phyloP scores from a whole-genome alignment of 768 basidiomycete genomes.

The Boletus rubescentipes region DNA sequence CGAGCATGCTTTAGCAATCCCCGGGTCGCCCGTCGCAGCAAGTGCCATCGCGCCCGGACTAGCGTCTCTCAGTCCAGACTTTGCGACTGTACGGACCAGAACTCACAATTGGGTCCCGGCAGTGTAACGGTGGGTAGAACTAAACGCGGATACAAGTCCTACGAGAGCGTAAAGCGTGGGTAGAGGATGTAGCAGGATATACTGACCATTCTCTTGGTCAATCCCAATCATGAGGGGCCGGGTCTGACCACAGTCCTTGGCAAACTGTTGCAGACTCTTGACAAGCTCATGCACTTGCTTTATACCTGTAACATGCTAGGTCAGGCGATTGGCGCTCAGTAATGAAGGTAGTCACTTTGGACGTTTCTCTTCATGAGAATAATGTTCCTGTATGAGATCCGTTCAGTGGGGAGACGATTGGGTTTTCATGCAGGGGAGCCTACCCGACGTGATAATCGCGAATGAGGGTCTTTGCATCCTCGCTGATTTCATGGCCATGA shows the following conservation, averaged over 20 bases:
- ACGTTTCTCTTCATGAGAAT: constrained; percentile 73
- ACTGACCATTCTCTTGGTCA: constrained; percentile 72
- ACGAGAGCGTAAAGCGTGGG: not conserved
- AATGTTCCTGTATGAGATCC: constrained; percentile 40
- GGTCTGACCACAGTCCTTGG: constrained; percentile 55
- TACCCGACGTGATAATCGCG: constrained; percentile 61
- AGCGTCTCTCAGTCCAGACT: not conserved
- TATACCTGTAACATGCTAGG: constrained; percentile 39
- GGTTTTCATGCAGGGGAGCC: constrained; percentile 3
- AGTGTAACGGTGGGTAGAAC: constrained; percentile 35
- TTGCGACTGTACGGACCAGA: not conserved
- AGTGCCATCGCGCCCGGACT: constrained; percentile 78
- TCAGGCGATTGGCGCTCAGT: not conserved
- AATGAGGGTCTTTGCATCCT: constrained; percentile 56
- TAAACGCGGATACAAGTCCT: constrained; percentile 74
- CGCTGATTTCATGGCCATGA: constrained; percentile 52
- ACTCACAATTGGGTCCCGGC: constrained; percentile 71
- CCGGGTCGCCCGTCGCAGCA: constrained; percentile 50
- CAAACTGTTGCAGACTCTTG: constrained; percentile 50
- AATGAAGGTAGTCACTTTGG: constrained; percentile 38
- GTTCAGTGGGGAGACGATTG: not conserved
- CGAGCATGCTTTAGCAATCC: constrained; percentile 45
- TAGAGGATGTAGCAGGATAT: not conserved
- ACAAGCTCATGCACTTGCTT: constrained; percentile 51
- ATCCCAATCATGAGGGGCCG: constrained; percentile 64